Evolutionary conservation across 129 eudicot genomes (phyloP).

Genomic region (Gnaphalium uliginosum): DNA sequence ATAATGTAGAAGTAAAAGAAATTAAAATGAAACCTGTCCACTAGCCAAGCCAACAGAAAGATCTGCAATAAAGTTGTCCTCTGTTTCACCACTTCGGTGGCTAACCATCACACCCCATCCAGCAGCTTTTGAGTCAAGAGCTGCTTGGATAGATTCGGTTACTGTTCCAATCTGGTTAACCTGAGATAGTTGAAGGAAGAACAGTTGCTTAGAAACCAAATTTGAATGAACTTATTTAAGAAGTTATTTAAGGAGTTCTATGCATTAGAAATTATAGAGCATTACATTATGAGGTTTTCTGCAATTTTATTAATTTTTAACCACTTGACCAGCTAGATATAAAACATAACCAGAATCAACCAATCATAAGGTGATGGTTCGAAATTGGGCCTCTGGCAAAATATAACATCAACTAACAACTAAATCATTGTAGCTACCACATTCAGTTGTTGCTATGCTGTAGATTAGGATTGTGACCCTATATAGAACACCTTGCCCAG

Average conservation of each 20-base stretch:
- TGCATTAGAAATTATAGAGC: background rate
- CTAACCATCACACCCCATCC: slow-evolving; percentile 99
- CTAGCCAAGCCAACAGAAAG: slow-evolving; percentile 96
- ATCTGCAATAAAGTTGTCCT: slow-evolving; percentile 97
- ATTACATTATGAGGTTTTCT: background rate
- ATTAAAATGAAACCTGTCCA: slow-evolving; percentile 67
- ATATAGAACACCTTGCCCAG: background rate
- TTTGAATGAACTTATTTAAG: background rate
- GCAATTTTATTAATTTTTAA: background rate
- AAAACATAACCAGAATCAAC: background rate
- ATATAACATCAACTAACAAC: background rate
- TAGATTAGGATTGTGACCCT: no score
- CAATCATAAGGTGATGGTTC: background rate
- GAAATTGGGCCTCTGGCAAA: background rate
- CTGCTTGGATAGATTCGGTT: slow-evolving; percentile 92
- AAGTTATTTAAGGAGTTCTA: no score
- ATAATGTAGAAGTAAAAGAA: background rate
- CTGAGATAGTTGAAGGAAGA: slow-evolving; percentile 38
- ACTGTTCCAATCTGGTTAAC: slow-evolving; percentile 98
- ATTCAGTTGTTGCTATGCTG: no score
- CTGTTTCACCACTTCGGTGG: slow-evolving; percentile 98
- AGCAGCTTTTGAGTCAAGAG: slow-evolving; percentile 91
- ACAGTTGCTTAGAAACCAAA: background rate
- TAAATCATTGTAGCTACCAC: background rate
- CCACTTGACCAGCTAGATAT: background rate